Percentiles rank a stretch among this genome's conserved stretches.
phyloP scores from a whole-genome alignment of 116 monocot genomes.

The Iris pallida region DNA sequence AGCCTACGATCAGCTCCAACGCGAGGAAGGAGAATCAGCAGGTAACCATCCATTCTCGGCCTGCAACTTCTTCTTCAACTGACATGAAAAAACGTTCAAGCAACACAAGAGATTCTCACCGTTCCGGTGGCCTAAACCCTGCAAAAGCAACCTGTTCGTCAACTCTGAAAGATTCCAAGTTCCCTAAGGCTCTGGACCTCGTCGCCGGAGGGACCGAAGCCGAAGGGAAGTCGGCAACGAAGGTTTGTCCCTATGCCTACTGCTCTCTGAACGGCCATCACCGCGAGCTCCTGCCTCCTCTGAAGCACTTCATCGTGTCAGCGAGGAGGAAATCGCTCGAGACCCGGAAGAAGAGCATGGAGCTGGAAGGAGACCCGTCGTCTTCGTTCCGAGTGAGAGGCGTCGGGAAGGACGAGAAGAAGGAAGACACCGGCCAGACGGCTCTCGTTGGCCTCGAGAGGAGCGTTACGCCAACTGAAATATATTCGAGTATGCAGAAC shows the following conservation, averaged over 20 bases:
- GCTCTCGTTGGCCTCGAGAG: background rate
- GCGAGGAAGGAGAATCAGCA: slow-evolving; percentile 35
- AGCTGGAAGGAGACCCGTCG: slow-evolving; percentile 29
- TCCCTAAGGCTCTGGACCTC: slow-evolving; percentile 49
- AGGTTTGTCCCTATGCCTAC: slow-evolving; percentile 70
- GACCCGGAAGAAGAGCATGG: slow-evolving; percentile 54
- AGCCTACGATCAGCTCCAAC: slow-evolving; percentile 61
- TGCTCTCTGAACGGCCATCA: slow-evolving; percentile 80
- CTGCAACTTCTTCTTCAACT: background rate
- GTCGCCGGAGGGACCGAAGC: slow-evolving; percentile 38
- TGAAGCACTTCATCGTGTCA: slow-evolving; percentile 45
- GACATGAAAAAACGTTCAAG: background rate
- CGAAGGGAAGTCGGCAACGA: slow-evolving; percentile 47
- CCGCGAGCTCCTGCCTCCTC: slow-evolving; percentile 36
- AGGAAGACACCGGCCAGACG: slow-evolving; percentile 8
- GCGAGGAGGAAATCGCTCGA: slow-evolving; percentile 52
- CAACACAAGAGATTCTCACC: background rate
- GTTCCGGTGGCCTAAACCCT: no score
- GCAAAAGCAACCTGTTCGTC: slow-evolving; percentile 78
- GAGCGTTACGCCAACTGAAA: no score
- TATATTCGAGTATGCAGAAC: no score
- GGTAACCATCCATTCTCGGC: slow-evolving; percentile 4
- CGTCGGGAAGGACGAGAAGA: slow-evolving; percentile 11
- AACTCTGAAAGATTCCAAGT: slow-evolving; percentile 63
- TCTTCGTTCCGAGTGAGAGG: slow-evolving; percentile 31